Evolutionary conservation across 345 rosid species (phyloP), one percentile per base, ranked within the genome.

Genomic region (Conringia planisiliqua): DNA sequence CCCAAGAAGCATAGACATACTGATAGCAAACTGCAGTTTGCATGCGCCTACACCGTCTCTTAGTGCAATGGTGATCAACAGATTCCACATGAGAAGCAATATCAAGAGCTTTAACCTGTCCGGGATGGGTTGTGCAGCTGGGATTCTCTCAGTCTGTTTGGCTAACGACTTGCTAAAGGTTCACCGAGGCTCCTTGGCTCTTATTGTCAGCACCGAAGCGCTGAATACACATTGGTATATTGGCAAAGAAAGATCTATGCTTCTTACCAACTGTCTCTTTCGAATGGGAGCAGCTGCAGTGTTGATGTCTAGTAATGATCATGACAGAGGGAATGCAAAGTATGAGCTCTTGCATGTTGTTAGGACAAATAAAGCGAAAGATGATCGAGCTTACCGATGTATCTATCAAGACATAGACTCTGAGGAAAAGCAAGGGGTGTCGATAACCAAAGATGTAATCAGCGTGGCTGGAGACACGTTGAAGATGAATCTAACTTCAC

Each of bases 241-340:
- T 0, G 91, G 88, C 27, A 86, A 86, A 47, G 83, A 86, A 32
- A 36, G 79, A 18, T 82, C 88, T n/a, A 85, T 88, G 96, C 82
- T 85, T 55, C 82, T 88, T 14, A 77, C 82, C 2, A 88, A 84
- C 73, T 90, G 89, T 55, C 87, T 90, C 32, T 88, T 86, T 54
- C 82, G 89, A n/a, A 84, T 88, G 90, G 96, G 92, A 10, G 80
- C 88, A 13, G 87, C 93, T 1, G 90, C 90, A 1, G 33, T 88
- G 7, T 74, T 87, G 14, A 54, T 89, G 75, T 81, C 96, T 18
- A 89, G 77, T 81, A 78, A 84, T 33, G 77, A 59, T 3, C 78
- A 62, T 0, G 81, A 84, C 76, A 74, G 46, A 68, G 59, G 63
- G 17, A 55, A 20, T 24, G 86, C 93, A 43, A 90, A 88, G 74